A percentile compares a stretch with the other conserved stretches of the same genome.
Evolutionary conservation across 2,329 filamentous ascomycete genomes (phyloP).

Genomic region (Calonectria leucothoes): DNA sequence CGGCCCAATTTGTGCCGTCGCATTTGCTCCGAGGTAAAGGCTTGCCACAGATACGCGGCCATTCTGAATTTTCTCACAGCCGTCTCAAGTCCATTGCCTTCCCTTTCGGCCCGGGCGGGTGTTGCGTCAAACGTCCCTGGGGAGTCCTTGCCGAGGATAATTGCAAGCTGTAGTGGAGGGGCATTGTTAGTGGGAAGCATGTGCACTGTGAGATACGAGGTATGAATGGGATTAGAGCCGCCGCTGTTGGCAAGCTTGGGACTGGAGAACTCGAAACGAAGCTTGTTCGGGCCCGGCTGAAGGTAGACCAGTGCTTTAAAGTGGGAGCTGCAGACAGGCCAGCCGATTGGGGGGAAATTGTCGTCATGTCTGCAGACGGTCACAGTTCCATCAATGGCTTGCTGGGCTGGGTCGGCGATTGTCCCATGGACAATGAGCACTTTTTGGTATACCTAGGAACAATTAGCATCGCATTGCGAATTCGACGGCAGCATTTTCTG

Average conservation of each 20-base stretch:
- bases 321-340: conserved; percentile 89
- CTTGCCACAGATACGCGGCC: conserved; percentile 96
- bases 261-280: conserved; percentile 89
- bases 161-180: conserved; percentile 89
- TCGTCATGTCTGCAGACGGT: conserved; percentile 87
- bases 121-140: conserved; percentile 85
- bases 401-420: conserved; percentile 77
- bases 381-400: conserved; percentile 80
- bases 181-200: conserved; percentile 83
- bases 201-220: conserved; percentile 84
- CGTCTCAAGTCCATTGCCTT: conserved; percentile 84
- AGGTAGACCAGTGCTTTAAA: conserved; percentile 94
- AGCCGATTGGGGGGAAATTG: conserved; percentile 82
- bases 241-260: conserved; percentile 80
- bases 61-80: conserved; percentile 93
- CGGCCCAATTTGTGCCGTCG: conserved; percentile 87
- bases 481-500: neutral
- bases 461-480: conserved; percentile 38
- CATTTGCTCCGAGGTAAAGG: conserved; percentile 98
- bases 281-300: conserved; percentile 87
- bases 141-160: conserved; percentile 89
- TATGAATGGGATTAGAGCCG: conserved; percentile 77
- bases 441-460: conserved; percentile 85
- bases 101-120: conserved; percentile 78
- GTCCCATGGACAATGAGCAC: conserved; percentile 84